Percentiles rank a stretch among this genome's conserved stretches.
These are phyloP conservation scores for Dacryopinax primogenitus DNA, from an alignment of 768 basidiomycete species.

Conservation along the genomic window DNA sequence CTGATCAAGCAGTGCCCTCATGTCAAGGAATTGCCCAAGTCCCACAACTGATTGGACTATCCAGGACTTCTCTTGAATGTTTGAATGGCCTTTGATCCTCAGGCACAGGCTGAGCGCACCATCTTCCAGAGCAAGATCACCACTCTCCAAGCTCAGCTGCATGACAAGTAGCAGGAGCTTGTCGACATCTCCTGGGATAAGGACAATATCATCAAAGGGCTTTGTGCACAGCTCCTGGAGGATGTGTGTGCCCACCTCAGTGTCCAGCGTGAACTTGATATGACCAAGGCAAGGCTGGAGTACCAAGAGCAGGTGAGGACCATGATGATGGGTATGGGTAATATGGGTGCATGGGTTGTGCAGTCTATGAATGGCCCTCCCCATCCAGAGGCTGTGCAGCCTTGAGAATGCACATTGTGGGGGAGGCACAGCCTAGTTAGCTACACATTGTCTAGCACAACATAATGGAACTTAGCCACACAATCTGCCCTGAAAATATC, in stretches of 20 bases:
- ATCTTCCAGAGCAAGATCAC: not conserved
- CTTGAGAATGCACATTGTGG: too few species aligned
- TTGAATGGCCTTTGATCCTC: not conserved
- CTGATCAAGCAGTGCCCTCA: not conserved
- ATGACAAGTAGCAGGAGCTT: not conserved
- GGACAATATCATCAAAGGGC: not conserved
- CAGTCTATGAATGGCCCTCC: not conserved
- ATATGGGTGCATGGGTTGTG: not conserved
- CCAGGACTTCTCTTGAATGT: not conserved
- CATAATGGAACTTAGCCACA: constrained; percentile 28
- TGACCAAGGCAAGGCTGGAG: not conserved
- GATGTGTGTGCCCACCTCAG: not conserved
- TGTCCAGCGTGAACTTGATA: too few species aligned
- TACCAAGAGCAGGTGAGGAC: not conserved
- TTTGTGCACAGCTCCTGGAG: not conserved
- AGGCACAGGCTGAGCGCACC: not conserved
- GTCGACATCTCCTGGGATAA: not conserved
- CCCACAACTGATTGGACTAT: not conserved
- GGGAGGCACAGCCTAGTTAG: not conserved
- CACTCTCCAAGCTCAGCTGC: not conserved
- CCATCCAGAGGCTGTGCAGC: not conserved
- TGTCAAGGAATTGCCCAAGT: not conserved
- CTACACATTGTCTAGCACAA: not conserved
- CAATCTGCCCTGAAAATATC: constrained; percentile 27
- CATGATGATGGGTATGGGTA: not conserved